Base-by-base conservation (phyloP, 345 rosid species). In the Xanthoceras sorbifolium region DNA sequence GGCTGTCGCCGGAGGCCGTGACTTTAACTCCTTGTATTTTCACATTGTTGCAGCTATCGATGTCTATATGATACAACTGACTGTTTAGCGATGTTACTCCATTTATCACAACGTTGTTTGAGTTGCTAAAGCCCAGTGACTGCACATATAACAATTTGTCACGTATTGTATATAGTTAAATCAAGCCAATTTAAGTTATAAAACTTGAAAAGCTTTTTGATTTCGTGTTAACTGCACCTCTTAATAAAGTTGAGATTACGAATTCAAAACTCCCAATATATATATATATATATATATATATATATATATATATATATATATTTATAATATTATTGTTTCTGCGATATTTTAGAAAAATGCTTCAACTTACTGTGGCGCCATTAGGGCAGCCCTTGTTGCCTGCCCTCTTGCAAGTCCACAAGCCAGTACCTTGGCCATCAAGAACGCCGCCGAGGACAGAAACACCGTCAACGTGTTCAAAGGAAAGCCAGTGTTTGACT, bases 331-430 rank as follows among this genome's bases (percentile, higher is more conserved):
- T n/a, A n/a, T n/a, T n/a, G n/a, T n/a, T n/a, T n/a, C n/a, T n/a
- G n/a, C n/a, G n/a, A n/a, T n/a, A n/a, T n/a, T n/a, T n/a, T n/a
- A n/a, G n/a, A n/a, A n/a, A n/a, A n/a, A n/a, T n/a, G n/a, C n/a
- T 60, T 72, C 9, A 40, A 72, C 76, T 18, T 84, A 93, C 98
- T 82, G 91, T 85, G 5, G 97, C 91, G 3, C 98, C 98, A 8
- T 10, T 65, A 28, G 98, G 98, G 75, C 97, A 91, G 9, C 64
- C 80, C 64, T 77, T 77, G 84, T 86, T 73, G 84, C 86, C 85
- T 34, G 92, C 82, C 0, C 18, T 77, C 75, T 88, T 93, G 78
- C 94, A 94, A 67, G 76, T 82, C 98, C 98, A 94, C 25, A 94
- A 76, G 59, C 77, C 82, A 65, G 80, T 38, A 31, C 98, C 98